Conservation (phyloP, 306 rosid species). For the Trichosanthes cucumerina region DNA sequence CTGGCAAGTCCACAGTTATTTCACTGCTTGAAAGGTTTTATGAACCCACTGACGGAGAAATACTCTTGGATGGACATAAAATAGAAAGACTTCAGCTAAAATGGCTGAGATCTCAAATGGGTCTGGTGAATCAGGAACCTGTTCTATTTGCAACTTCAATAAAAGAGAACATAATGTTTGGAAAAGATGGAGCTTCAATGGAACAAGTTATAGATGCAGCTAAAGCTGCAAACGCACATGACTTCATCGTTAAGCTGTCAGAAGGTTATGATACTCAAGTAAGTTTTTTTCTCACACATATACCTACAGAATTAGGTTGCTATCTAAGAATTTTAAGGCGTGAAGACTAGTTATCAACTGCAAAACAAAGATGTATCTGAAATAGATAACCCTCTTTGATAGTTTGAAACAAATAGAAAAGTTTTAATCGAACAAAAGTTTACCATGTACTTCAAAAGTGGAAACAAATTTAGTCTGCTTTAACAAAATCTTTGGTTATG, state of each 20-base stretch:
- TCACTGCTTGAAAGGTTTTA: slow-evolving; percentile 82
- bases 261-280: slow-evolving; percentile 93
- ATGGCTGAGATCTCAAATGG: slow-evolving; percentile 85
- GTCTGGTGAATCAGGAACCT: slow-evolving; percentile 83
- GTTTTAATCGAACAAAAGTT: not conserved
- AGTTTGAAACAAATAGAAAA: not conserved
- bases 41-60: slow-evolving; percentile 70
- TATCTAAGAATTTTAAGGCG: not conserved
- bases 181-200: slow-evolving; percentile 81
- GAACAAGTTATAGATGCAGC: slow-evolving; percentile 61
- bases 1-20: slow-evolving; percentile 77
- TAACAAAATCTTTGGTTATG: not conserved
- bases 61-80: slow-evolving; percentile 68
- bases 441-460: not conserved
- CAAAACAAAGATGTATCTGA: not conserved
- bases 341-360: not conserved
- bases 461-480: not conserved
- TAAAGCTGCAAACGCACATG: slow-evolving; percentile 85
- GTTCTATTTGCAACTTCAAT: slow-evolving; percentile 88
- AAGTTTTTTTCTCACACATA: slow-evolving; percentile 16
- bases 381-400: not conserved
- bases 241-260: slow-evolving; percentile 59
- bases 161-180: slow-evolving; percentile 67
- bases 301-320: not conserved
- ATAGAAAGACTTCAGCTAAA: slow-evolving; percentile 58